Percentiles rank a stretch among this genome's conserved stretches.
Conservation (phyloP, 805 yeast species). For the Spathaspora arborariae region DNA sequence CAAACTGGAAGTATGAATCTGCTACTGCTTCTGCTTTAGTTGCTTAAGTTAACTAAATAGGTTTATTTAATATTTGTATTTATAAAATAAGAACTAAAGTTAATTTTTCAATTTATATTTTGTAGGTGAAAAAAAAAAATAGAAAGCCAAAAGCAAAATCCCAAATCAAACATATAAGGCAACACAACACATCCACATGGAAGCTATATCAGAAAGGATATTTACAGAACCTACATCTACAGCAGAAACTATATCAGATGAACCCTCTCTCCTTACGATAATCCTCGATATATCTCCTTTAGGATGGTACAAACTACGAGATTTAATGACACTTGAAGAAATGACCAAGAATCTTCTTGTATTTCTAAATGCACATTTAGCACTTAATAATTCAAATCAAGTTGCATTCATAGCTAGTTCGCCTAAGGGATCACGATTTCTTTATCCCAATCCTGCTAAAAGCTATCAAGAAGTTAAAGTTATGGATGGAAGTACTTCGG, state of each 20-base stretch:
- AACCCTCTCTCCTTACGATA: constrained; percentile 74
- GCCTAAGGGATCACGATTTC: constrained; percentile 60
- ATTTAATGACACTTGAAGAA: constrained; percentile 50
- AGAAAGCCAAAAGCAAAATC: neutral
- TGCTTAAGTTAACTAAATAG: constrained; percentile 56
- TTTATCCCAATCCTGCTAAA: constrained; percentile 55
- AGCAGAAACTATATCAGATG: constrained; percentile 32
- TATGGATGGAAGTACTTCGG: constrained; percentile 4
- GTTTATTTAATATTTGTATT: neutral
- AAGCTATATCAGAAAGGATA: constrained; percentile 61
- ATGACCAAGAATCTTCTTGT: constrained; percentile 67
- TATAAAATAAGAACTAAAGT: neutral
- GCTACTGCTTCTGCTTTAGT: constrained; percentile 99
- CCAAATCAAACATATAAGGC: neutral
- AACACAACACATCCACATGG: constrained; percentile 38
- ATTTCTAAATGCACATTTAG: constrained; percentile 80
- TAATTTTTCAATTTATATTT: neutral
- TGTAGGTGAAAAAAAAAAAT: neutral
- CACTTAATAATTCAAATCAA: constrained; percentile 77
- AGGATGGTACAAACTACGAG: constrained; percentile 54
- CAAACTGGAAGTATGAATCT: constrained; percentile 99
- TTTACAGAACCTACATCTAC: constrained; percentile 34
- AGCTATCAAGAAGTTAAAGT: constrained; percentile 11
- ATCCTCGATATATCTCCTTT: constrained; percentile 74
- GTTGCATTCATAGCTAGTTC: constrained; percentile 81